These are phyloP conservation scores for Akanthomyces muscarius DNA, from an alignment of 2,329 filamentous ascomycete species.

Conservation along the genomic window DNA sequence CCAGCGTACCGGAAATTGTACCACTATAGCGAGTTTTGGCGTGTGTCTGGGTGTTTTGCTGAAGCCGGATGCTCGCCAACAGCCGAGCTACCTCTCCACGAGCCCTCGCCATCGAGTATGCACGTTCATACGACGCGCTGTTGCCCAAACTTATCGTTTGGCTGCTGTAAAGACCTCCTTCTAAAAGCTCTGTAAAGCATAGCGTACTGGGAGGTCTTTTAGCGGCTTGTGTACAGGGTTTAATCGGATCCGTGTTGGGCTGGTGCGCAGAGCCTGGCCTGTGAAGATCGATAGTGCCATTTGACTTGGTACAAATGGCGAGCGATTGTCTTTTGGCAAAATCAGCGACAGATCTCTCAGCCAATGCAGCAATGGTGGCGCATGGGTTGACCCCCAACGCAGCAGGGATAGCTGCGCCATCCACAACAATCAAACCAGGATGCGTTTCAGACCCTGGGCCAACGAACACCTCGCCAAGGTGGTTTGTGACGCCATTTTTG, in stretches of 20 bases:
- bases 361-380: constrained; percentile 65
- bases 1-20: neutral
- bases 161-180: neutral
- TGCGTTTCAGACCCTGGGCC: constrained; percentile 50
- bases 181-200: neutral
- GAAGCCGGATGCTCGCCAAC: neutral
- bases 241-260: too few relatives aligned
- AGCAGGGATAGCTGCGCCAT: constrained; percentile 58
- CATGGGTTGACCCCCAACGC: constrained; percentile 64
- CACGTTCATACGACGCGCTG: constrained; percentile 27
- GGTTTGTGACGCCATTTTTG: constrained; percentile 55
- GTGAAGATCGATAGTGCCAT: neutral
- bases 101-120: neutral
- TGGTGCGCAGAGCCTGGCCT: neutral
- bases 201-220: neutral
- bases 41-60: neutral
- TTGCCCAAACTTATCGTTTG: neutral
- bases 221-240: too few relatives aligned
- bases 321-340: constrained; percentile 41
- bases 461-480: constrained; percentile 56
- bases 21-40: neutral
- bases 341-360: constrained; percentile 57
- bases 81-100: neutral
- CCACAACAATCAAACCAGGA: constrained; percentile 56
- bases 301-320: constrained; percentile 31